A percentile compares a stretch with the other conserved stretches of the same genome.
Conservation (phyloP, 2,329 filamentous ascomycete genomes). For the Chrysoporthe cubensis region DNA sequence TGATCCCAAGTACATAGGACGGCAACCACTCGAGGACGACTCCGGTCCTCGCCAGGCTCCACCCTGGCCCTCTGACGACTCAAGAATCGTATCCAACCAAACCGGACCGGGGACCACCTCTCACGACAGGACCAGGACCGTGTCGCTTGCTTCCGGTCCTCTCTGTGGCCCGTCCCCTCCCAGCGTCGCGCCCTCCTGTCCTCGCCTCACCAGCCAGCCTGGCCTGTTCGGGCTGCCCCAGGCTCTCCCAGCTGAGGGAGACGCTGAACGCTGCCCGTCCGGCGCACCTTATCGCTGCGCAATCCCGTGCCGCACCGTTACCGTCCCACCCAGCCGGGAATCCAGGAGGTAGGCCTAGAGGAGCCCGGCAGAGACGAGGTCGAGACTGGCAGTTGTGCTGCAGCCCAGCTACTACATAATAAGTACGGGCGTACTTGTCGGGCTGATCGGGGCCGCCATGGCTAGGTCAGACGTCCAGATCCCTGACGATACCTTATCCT, state of each 20-base stretch:
- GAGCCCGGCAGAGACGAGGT: background rate
- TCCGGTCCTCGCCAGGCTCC: background rate
- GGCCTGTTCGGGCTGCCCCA: background rate
- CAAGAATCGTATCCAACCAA: no score
- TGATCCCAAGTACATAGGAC: background rate
- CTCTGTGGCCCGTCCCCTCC: background rate
- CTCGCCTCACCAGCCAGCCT: background rate
- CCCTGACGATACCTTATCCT: constrained; percentile 52
- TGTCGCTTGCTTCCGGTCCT: background rate
- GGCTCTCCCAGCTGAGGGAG: no score
- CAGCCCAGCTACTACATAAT: background rate
- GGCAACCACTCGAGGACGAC: background rate
- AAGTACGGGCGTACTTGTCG: background rate
- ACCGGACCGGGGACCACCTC: background rate
- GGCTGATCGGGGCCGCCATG: constrained; percentile 38
- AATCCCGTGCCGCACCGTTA: background rate
- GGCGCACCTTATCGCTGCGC: background rate
- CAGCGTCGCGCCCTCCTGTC: background rate
- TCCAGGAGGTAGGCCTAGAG: no score
- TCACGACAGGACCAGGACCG: background rate
- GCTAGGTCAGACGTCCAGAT: constrained; percentile 48
- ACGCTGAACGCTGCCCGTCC: background rate
- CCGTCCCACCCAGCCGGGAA: background rate
- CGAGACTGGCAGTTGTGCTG: background rate
- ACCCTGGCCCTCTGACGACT: background rate